Conservation (phyloP, 768 basidiomycete genomes). For the Termitomyces sp. region DNA sequence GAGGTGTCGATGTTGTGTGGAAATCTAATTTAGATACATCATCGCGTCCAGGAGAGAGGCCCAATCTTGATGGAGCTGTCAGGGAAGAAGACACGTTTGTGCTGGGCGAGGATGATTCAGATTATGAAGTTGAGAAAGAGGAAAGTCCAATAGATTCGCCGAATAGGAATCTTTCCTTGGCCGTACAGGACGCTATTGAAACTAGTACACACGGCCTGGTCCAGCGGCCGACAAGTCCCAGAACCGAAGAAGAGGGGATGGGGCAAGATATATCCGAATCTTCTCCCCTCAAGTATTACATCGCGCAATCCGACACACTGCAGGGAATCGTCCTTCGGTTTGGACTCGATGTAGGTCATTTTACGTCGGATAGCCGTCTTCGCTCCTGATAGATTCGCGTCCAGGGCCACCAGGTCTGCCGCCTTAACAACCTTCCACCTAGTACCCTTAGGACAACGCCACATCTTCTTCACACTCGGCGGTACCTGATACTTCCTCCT, state of each 20-base stretch:
- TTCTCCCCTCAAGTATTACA: constrained; percentile 40
- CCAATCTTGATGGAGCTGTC: constrained; percentile 48
- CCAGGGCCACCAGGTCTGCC: constrained; percentile 57
- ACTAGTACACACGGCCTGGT: neutral
- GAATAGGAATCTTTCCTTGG: neutral
- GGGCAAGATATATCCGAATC: neutral
- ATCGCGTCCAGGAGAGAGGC: neutral
- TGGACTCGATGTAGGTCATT: constrained; percentile 50
- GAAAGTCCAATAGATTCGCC: neutral
- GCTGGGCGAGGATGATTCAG: constrained; percentile 52
- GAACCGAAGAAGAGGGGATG: neutral
- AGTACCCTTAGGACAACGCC: constrained; percentile 67
- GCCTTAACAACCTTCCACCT: constrained; percentile 58
- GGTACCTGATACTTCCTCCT: constrained; percentile 48
- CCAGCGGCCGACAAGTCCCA: neutral
- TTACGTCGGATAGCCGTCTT: neutral
- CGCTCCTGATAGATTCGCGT: neutral
- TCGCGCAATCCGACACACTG: constrained; percentile 54
- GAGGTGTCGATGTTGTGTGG: constrained; percentile 41
- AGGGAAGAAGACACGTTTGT: constrained; percentile 61
- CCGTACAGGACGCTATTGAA: neutral
- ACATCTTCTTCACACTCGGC: constrained; percentile 68
- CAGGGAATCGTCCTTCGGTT: constrained; percentile 59
- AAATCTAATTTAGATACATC: constrained; percentile 1
- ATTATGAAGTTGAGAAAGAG: constrained; percentile 24